Evolutionary conservation across 164 flowering plant genomes (phyloP).

Genomic region (Magnolia changhungtana): DNA sequence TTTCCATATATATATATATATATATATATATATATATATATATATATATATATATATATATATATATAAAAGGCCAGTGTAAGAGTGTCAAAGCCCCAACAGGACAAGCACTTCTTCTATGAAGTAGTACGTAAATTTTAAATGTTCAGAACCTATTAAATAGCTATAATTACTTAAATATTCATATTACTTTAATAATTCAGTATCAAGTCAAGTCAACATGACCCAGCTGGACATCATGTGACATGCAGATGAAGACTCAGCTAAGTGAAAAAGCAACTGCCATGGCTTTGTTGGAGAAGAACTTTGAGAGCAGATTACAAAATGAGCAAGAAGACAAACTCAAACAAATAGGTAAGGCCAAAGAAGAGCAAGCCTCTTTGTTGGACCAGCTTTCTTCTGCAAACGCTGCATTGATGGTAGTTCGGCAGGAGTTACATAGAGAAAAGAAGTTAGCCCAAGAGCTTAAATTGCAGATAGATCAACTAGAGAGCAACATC

Average conservation of each 20-base stretch:
- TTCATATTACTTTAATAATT: no score
- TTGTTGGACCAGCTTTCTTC: constrained; percentile 32
- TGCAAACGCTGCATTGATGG: constrained; percentile 39
- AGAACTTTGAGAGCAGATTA: constrained; percentile 31
- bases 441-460: constrained; percentile 48
- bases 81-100: no score
- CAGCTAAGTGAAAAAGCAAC: constrained; percentile 52
- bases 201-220: no score
- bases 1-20: no score
- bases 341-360: constrained; percentile 23
- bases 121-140: no score
- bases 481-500: constrained; percentile 39
- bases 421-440: constrained; percentile 54
- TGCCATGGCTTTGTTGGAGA: constrained; percentile 28
- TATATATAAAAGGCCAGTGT: no score
- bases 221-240: not conserved
- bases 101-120: no score
- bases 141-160: no score
- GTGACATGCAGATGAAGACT: constrained; percentile 49
- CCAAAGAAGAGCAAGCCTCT: constrained; percentile 36
- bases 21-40: no score
- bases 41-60: no score
- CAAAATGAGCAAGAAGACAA: constrained; percentile 34
- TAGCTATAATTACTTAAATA: no score
- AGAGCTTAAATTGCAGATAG: constrained; percentile 47